These are phyloP conservation scores for Halenospora varia DNA, from an alignment of 495 filamentous ascomycete species.

Conservation along the genomic window DNA sequence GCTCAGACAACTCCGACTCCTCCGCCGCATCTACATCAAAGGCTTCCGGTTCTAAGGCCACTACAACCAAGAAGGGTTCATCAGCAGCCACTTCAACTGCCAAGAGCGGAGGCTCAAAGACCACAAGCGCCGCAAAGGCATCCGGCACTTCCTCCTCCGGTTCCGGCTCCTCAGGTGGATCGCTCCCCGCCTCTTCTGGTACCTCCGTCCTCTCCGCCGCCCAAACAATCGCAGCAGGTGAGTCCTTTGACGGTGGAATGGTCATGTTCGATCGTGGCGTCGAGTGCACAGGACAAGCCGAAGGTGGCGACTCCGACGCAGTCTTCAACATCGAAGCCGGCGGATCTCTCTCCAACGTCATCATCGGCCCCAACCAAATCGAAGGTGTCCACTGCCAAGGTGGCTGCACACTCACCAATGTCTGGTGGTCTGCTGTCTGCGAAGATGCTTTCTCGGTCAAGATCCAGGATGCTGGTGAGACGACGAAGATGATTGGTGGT, in stretches of 20 bases:
- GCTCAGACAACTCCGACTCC: no score
- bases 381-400: slow-evolving; percentile 51
- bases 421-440: slow-evolving; percentile 51
- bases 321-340: slow-evolving; percentile 46
- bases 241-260: slow-evolving; percentile 41
- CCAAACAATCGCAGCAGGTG: slow-evolving; percentile 34
- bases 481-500: slow-evolving; percentile 49
- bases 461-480: slow-evolving; percentile 16
- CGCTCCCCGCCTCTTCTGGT: slow-evolving; percentile 5
- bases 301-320: slow-evolving; percentile 47
- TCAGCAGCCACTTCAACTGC: not conserved
- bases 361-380: slow-evolving; percentile 48
- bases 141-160: not conserved
- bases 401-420: slow-evolving; percentile 46
- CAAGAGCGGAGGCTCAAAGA: no score
- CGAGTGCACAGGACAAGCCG: slow-evolving; percentile 38
- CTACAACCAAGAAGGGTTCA: not conserved
- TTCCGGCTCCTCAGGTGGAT: not conserved
- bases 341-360: slow-evolving; percentile 46
- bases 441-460: slow-evolving; percentile 47
- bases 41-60: no score
- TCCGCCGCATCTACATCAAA: not conserved
- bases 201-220: slow-evolving; percentile 18
- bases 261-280: slow-evolving; percentile 43
- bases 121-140: not conserved